These are phyloP conservation scores for Nannizziopsis barbatae DNA, from an alignment of 2,329 filamentous ascomycete species.

Conservation along the genomic window DNA sequence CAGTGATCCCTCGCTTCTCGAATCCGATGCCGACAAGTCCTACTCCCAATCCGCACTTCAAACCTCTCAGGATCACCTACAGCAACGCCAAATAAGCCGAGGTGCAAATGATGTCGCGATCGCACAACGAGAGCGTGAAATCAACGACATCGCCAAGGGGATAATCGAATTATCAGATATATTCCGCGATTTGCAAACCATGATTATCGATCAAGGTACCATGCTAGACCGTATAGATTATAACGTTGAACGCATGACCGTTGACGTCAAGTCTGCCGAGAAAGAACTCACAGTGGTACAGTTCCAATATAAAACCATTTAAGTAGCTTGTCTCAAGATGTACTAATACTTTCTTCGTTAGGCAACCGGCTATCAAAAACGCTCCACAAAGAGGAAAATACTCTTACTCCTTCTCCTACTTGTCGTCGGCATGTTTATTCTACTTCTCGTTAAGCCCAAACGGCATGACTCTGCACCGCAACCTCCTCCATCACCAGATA, in stretches of 20 bases:
- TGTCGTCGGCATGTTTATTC: conserved; percentile 75
- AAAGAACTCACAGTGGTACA: conserved; percentile 72
- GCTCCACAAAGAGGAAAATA: conserved; percentile 80
- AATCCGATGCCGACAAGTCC: conserved; percentile 85
- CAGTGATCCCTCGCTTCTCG: conserved; percentile 75
- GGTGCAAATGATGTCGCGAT: conserved; percentile 70
- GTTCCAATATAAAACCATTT: conserved; percentile 11
- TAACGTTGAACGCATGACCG: conserved; percentile 92
- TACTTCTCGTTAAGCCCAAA: conserved; percentile 71
- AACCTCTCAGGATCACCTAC: conserved; percentile 49
- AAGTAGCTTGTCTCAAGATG: neutral
- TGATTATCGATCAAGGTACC: conserved; percentile 88
- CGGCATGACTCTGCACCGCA: conserved; percentile 20
- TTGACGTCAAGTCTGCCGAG: conserved; percentile 82
- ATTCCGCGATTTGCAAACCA: conserved; percentile 88
- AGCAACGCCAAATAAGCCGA: conserved; percentile 41
- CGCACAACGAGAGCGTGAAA: conserved; percentile 85
- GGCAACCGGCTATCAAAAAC: conserved; percentile 78
- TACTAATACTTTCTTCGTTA: conserved; percentile 17
- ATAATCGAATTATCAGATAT: conserved; percentile 96
- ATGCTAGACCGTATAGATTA: conserved; percentile 94
- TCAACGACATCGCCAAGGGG: conserved; percentile 93
- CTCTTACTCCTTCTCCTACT: conserved; percentile 79
- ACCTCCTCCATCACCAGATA: conserved; percentile 19
- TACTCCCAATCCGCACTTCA: conserved; percentile 85